Evolutionary conservation across 495 filamentous ascomycete species (phyloP), one percentile per base, ranked within the genome.

Genomic region (Pseudotulostoma volvatum): DNA sequence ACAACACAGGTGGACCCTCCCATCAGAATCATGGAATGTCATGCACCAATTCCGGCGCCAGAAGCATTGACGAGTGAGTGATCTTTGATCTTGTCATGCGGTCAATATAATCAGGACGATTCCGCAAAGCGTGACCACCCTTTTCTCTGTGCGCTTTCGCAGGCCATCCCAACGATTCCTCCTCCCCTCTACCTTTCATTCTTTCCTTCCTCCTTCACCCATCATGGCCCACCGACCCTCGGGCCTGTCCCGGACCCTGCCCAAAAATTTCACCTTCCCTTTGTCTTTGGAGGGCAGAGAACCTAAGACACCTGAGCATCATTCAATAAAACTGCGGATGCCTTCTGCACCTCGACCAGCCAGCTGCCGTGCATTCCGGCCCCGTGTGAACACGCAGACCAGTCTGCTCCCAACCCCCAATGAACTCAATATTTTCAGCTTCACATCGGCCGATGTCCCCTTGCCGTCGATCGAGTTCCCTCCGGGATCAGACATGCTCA

Each of bases 261-360:
- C 76, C 16, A 68, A 74, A 36, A 74, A 71, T 55, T 79, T 79
- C 53, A 70, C 64, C 17, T 77, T 76, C 45, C 65, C 74, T 53
- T n/a, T n/a, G 11, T 73, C 70, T 36, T 51, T 57, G 16, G 61
- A 61, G 46, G 54, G 58, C 37, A 60, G 64, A 31, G 56, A 63
- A 34, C 76, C 76, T 21, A 71, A 56, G 47, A 79, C 76, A 7
- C 76, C 75, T 17, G 69, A 77, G 42, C 70, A 57, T 36, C 42
- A 63, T 11, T 60, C 60, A 11, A 44, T 54, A 19, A 50, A 56
- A 37, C 49, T 55, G 15, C 59, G 68, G 36, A 49, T 64, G 15
- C 56, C 61, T 13, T 66, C 67, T 15, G 65, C 70, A 9, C 58
- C 65, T 37, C 70, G 68, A 35, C 73, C 70, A 43, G 62, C 67